Evolutionary conservation across 768 basidiomycete genomes (phyloP).

Genomic region (Auricularia sp.): DNA sequence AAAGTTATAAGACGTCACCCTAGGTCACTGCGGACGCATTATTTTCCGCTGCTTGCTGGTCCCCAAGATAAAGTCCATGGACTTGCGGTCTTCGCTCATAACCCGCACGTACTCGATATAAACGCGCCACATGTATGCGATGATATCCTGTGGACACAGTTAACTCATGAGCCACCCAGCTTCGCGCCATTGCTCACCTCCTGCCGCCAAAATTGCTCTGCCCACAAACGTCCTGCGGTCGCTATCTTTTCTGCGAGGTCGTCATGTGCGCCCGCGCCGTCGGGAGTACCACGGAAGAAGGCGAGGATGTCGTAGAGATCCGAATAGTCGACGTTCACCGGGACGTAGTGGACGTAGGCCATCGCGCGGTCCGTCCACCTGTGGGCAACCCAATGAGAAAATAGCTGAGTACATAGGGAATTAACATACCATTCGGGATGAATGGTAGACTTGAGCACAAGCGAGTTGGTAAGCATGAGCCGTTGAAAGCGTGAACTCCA

Average conservation of each 20-base stretch:
- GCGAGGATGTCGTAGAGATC: slow-evolving; percentile 62
- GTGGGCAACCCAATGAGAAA: neutral
- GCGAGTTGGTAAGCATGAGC: slow-evolving; percentile 49
- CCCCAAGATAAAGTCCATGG: slow-evolving; percentile 22
- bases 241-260: slow-evolving; percentile 49
- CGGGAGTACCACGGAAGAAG: slow-evolving; percentile 60
- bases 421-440: slow-evolving; percentile 58
- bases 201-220: slow-evolving; percentile 43
- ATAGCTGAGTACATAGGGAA: neutral
- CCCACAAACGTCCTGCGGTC: slow-evolving; percentile 46
- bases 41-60: neutral
- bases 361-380: slow-evolving; percentile 49
- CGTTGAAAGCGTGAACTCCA: slow-evolving; percentile 66
- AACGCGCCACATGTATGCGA: slow-evolving; percentile 25
- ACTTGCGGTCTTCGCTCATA: slow-evolving; percentile 35
- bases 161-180: slow-evolving; percentile 50
- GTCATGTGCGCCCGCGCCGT: slow-evolving; percentile 44
- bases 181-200: slow-evolving; percentile 35
- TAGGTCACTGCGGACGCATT: neutral
- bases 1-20: too few species aligned
- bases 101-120: slow-evolving; percentile 47
- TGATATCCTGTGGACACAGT: slow-evolving; percentile 10
- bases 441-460: slow-evolving; percentile 61
- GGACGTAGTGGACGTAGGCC: slow-evolving; percentile 71
- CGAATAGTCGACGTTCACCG: slow-evolving; percentile 50